phyloP scores from a whole-genome alignment of 345 rosid species.

The Firmiana major region DNA sequence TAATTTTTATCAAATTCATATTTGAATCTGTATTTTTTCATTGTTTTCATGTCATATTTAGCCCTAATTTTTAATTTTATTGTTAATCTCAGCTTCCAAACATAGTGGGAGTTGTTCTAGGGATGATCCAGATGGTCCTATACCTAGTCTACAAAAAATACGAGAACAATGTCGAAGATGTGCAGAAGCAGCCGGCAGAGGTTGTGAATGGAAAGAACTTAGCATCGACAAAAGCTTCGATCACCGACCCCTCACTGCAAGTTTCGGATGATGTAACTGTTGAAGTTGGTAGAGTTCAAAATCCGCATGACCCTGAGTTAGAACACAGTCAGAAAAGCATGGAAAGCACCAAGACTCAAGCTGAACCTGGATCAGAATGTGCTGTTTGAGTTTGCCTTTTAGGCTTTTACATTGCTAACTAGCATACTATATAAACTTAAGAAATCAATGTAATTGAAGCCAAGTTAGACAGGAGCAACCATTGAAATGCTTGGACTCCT shows the following conservation, averaged over 20 bases:
- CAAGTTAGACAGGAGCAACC: too few relatives aligned
- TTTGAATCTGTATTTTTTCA: too few relatives aligned
- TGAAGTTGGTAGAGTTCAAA: slow-evolving; percentile 7
- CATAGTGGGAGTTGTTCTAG: slow-evolving; percentile 34
- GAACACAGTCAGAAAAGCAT: not conserved
- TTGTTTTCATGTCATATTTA: too few relatives aligned
- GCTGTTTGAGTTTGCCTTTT: not conserved
- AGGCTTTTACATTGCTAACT: too few relatives aligned
- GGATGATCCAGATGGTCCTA: slow-evolving; percentile 38
- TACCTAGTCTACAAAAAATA: slow-evolving; percentile 28
- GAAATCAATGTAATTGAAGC: too few relatives aligned
- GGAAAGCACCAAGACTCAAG: not conserved
- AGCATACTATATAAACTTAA: too few relatives aligned
- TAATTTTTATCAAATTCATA: too few relatives aligned
- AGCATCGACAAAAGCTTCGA: not conserved
- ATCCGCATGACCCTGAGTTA: not conserved
- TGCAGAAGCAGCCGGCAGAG: not conserved
- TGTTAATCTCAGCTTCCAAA: slow-evolving; percentile 31
- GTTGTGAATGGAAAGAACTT: not conserved
- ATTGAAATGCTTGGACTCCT: too few relatives aligned
- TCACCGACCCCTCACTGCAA: not conserved
- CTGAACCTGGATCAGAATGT: not conserved
- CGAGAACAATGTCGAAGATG: not conserved
- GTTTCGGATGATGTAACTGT: not conserved
- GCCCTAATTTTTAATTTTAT: too few relatives aligned